Evolutionary conservation across 2,329 filamentous ascomycete genomes (phyloP).

Genomic region (Allantophomopsis lycopodina): DNA sequence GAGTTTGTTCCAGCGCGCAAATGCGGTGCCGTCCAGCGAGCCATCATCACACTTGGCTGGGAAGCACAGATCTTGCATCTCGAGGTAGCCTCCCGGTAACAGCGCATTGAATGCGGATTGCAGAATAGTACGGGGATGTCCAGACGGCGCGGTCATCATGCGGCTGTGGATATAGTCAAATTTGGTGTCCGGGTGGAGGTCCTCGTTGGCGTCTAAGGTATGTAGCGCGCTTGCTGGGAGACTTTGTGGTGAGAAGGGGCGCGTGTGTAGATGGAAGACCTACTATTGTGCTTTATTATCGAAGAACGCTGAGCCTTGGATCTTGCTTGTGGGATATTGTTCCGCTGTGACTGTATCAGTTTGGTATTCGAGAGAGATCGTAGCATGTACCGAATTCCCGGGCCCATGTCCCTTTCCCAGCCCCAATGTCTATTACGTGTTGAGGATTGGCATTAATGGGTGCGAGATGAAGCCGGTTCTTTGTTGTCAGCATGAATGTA

Average conservation of each 20-base stretch:
- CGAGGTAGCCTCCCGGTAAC: slow-evolving; percentile 28
- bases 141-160: slow-evolving; percentile 11
- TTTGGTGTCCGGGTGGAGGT: slow-evolving; percentile 33
- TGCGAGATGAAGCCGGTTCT: slow-evolving; percentile 11
- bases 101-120: slow-evolving; percentile 10
- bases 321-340: too few relatives aligned
- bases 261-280: slow-evolving; percentile 27
- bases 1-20: slow-evolving; percentile 8
- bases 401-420: slow-evolving; percentile 25
- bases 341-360: too few relatives aligned
- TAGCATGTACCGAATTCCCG: slow-evolving; percentile 16
- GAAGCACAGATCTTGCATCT: slow-evolving; percentile 26
- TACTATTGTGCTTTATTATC: too few relatives aligned
- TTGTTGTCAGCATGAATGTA: slow-evolving; percentile 7
- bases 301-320: too few relatives aligned
- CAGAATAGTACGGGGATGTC: neutral
- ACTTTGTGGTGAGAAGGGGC: slow-evolving; percentile 14
- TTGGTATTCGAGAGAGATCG: too few relatives aligned
- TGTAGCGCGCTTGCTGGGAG: too few relatives aligned
- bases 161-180: slow-evolving; percentile 35
- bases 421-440: neutral
- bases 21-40: slow-evolving; percentile 15
- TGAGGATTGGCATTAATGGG: slow-evolving; percentile 2
- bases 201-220: slow-evolving; percentile 11
- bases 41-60: slow-evolving; percentile 23